phyloP scores from a whole-genome alignment of 2,329 filamentous ascomycete species.

The Xylariaceae sp. region DNA sequence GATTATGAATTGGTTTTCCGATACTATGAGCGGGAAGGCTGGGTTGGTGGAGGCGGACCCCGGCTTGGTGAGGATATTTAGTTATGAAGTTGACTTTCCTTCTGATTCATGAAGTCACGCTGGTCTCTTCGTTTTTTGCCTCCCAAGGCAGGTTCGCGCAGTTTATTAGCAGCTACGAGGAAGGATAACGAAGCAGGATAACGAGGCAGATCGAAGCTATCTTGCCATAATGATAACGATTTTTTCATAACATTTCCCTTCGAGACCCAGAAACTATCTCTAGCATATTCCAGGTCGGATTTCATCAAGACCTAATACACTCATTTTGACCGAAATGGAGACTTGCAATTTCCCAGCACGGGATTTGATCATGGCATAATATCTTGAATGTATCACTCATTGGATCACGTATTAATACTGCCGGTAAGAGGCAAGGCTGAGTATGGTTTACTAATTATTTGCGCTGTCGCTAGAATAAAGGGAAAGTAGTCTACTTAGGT shows the following conservation, averaged over 20 bases:
- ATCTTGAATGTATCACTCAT: background rate
- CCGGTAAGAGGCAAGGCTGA: too few relatives aligned
- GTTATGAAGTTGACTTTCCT: background rate
- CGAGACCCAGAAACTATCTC: background rate
- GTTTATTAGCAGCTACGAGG: constrained; percentile 5
- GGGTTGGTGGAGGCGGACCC: constrained; percentile 56
- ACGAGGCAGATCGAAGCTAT: background rate
- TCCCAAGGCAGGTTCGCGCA: background rate
- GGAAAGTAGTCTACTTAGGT: too few relatives aligned
- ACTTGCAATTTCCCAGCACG: constrained; percentile 1
- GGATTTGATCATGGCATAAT: background rate
- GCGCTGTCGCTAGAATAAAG: too few relatives aligned
- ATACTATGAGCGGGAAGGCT: constrained; percentile 92
- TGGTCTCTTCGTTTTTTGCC: constrained; percentile 3
- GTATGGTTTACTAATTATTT: too few relatives aligned
- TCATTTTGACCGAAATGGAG: constrained; percentile 13
- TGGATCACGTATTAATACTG: background rate
- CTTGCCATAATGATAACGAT: background rate
- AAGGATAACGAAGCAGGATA: constrained; percentile 7
- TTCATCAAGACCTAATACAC: constrained; percentile 4
- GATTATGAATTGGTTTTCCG: constrained; percentile 96
- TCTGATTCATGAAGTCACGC: background rate
- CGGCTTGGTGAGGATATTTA: constrained; percentile 56
- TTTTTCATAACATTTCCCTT: constrained; percentile 4
- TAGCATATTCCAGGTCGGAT: background rate